Evolutionary conservation across 306 rosid genomes (phyloP), one percentile per base, ranked within the genome.

Genomic region (Begonia fuchsioides): DNA sequence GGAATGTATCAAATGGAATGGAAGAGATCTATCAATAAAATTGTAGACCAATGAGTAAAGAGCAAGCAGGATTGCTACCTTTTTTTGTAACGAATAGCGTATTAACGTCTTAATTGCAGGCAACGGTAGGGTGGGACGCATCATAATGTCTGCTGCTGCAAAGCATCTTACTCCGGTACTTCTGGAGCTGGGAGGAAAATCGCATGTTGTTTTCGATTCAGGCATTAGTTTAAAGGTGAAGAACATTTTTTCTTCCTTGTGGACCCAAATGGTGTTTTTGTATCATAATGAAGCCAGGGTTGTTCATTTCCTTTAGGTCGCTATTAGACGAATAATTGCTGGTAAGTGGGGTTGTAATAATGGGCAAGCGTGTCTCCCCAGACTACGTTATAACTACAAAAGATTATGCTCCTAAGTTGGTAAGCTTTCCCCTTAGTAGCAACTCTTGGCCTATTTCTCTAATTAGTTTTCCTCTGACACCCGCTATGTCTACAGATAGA

Each of bases 161-260:
- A 85, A 79, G 68, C 94, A 92, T 75, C 96, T 92, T 61, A 92
- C 98, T 32, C 98, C 98, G 45, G 96, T 92, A 55, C 77, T 82
- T 56, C 58, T 92, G 71, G 98, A 92, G 78, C 98, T 92, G 38
- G 98, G 98, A 65, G 98, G 98, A 73, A 92, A 92, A 68, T 82
- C 73, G 61, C 98, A 96, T 0, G 86, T 64, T 57, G 57, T 92
- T 51, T 94, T 92, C 49, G 98, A 92, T 70, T 77, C 88, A 41
- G 45, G 47, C 68, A 75, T 77, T 44, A 77, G 86, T 71, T 70
- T 85, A 50, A 60, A 65, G 62, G 98, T 92, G 64, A 19, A 56
- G 38, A 53, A 43, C 51, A 55, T 10, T 11, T 17, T 12, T 32
- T 39, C 46, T 15, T 53, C 52, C 46, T 46, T n/a, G 15, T 15